phyloP scores from a whole-genome alignment of 2,329 filamentous ascomycete species.

The Penicillium oxalicum region DNA sequence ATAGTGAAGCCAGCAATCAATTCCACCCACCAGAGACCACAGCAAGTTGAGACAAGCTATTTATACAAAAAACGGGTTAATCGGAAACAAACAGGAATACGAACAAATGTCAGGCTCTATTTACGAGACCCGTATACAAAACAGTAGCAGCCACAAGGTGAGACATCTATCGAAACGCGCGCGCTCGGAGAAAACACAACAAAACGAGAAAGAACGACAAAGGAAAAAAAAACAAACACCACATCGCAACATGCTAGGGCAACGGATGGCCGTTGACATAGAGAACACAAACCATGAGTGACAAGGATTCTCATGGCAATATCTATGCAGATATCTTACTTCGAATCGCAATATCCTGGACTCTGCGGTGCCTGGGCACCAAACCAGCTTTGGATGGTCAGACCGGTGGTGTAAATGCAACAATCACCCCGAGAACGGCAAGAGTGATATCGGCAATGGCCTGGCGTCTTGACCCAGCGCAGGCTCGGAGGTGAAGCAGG shows the following conservation, averaged over 20 bases:
- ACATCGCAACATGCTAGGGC: slow-evolving; percentile 6
- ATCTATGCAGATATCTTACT: slow-evolving; percentile 1
- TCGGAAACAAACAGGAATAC: not conserved
- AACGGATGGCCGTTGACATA: slow-evolving; percentile 5
- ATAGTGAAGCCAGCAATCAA: not conserved
- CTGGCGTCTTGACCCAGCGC: slow-evolving; percentile 64
- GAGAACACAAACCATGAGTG: not conserved
- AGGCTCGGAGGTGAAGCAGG: slow-evolving; percentile 77
- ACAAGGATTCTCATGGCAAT: not conserved
- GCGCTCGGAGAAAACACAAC: slow-evolving; percentile 1
- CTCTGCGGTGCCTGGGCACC: slow-evolving; percentile 48
- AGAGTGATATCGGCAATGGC: slow-evolving; percentile 67
- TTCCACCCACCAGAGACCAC: not conserved
- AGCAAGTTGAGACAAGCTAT: slow-evolving; percentile 3
- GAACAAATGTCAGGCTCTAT: slow-evolving; percentile 8
- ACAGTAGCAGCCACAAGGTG: no score
- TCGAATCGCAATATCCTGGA: slow-evolving; percentile 59
- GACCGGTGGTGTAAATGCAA: slow-evolving; percentile 84
- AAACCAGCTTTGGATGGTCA: slow-evolving; percentile 86
- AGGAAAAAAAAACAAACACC: no score
- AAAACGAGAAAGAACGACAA: not conserved
- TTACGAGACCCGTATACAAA: slow-evolving; percentile 4
- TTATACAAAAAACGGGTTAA: slow-evolving; percentile 11
- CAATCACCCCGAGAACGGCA: slow-evolving; percentile 76
- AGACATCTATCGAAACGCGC: slow-evolving; percentile 1